Base-by-base conservation (phyloP, 352 stramenopile species). In the Phytophthora aleatoria region DNA sequence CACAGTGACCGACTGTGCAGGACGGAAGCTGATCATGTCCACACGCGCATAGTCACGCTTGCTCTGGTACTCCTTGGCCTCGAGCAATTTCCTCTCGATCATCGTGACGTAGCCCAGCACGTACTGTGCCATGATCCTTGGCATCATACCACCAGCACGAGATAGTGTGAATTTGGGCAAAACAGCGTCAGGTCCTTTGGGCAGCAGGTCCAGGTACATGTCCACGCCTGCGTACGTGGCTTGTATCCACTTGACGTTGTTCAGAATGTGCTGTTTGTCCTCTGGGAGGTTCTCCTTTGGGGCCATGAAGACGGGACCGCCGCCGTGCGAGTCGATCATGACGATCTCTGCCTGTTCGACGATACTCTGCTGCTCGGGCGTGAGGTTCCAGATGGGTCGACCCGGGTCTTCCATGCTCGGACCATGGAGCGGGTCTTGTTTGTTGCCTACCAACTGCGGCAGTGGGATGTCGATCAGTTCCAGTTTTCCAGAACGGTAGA, bases 161-260 rank as follows among this genome's bases (percentile, higher is more conserved):
- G 74, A 74, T 30, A 79, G 42, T 9, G 53, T 72, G 63, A 82
- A 82, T 27, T 66, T 59, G 30, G 71, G 71, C 26, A 71, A 7
- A 50, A 33, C n/a, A 16, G 9, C 16, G 10, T 59, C 51, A 48
- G 56, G 61, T 5, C 28, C 28, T 60, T 70, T 64, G 0, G 71
- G 67, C n/a, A 77, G 41, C 31, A 71, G 24, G 48, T 67, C 53
- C 15, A 77, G 57, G 30, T 78, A 73, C 47, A 57, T 61, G 26
- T 82, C 74, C 5, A 82, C 71, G 8, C 74, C 74, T 11, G 74
- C 74, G 50, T 76, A 82, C 3, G 71, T 82, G 44, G 62, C 67
- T 48, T 82, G 74, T 45, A 82, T 61, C 74, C 74, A 82, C 51
- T 76, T 64, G 39, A 82, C 42, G 6, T 74, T 70, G 48, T 41